Base-by-base conservation (phyloP, 192 early-diverging fungal species). In the Backusella circina region DNA sequence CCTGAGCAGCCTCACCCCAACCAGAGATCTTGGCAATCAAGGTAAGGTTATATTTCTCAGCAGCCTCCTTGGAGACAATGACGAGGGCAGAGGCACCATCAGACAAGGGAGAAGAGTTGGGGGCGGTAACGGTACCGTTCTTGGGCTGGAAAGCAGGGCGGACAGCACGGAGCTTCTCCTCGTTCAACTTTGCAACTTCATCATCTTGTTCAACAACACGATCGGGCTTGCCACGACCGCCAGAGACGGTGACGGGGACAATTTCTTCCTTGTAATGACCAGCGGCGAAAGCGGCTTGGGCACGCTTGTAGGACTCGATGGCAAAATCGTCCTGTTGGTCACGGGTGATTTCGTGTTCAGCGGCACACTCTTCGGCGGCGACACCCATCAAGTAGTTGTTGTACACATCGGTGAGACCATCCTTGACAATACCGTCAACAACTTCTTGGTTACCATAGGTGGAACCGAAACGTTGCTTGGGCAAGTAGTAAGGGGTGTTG, bases 111-210 rank as follows among this genome's bases (percentile, higher is more conserved):
- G 93, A 94, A 2, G 93, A 91, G 82, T 95, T 95, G 73, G 92
- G 90, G 9, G 97, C 96, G 51, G 97, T 99, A 47, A 99, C 96
- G 4, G 96, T 93, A 71, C 97, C 97, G 26, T 89, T 88, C 61
- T 86, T 90, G 67, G 91, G 75, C 65, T 91, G 86, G 88, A 99
- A 99, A 23, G 93, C 94, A 16, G 96, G 94, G 73, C 93, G 93
- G 78, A 98, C 89, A 65, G 92, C 88, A 75, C 94, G 90, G 41
- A 99, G 86, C 86, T 99, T 99, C 44, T 92, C 92, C 44, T 88
- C 84, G 76, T 97, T 96, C 73, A 93, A 84, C 85, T 92, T 93
- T 10, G 85, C 74, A 28, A 86, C 77, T 71, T 93, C 93, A 66
- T 94, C 93, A 80, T 94, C 93, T 28, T 79, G 71, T n/a, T 74